Base-by-base conservation (phyloP, 2,329 filamentous ascomycete species). In the Stachybotrys chlorohalonatus region DNA sequence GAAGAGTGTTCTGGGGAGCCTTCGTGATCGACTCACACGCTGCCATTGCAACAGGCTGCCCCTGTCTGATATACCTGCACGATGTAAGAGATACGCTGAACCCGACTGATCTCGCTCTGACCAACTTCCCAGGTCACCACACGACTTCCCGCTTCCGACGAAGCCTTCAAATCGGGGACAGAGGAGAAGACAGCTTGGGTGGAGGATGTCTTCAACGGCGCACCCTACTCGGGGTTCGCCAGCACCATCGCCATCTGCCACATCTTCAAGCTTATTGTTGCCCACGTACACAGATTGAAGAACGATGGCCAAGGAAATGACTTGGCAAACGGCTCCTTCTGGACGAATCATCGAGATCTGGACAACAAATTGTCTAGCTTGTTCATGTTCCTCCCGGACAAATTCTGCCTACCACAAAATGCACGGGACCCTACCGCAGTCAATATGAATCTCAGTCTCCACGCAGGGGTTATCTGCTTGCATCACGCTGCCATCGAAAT, bases 21-120 rank as follows among this genome's bases (percentile, higher is more conserved):
- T 96, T 93, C 64, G 87, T 85, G 60, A 79, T 89, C 47, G 92
- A 96, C 67, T 82, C 89, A 31, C 95, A 95, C 70, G 86, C 89
- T 2, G 90, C 87, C 63, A 89, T 95, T 52, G 90, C 90, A 11
- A 95, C 91, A 5, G 92, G 92, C 2, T 96, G 92, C 92, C 90
- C 92, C 0, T 86, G 89, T 74, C 74, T 85, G 31, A 84, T 96
- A 47, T 85, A 95, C 58, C 80, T 89, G 55, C 76, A 76, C 64
- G 89, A 95, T 58, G 81, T 79, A 61, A 62, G 70, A 42, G 36
- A 42, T 42, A 3, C 36, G 36, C 13, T 9, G 13, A 13, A 2
- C 13, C 13, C 36, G 36, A 9, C 36, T 2, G 13, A 42, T 3
- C 2, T 3, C 36, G 9, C 36, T 9, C 36, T 42, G 13, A 42